These are phyloP conservation scores for Ceratocystis colombiana DNA, from an alignment of 2,329 filamentous ascomycete species.

Conservation along the genomic window DNA sequence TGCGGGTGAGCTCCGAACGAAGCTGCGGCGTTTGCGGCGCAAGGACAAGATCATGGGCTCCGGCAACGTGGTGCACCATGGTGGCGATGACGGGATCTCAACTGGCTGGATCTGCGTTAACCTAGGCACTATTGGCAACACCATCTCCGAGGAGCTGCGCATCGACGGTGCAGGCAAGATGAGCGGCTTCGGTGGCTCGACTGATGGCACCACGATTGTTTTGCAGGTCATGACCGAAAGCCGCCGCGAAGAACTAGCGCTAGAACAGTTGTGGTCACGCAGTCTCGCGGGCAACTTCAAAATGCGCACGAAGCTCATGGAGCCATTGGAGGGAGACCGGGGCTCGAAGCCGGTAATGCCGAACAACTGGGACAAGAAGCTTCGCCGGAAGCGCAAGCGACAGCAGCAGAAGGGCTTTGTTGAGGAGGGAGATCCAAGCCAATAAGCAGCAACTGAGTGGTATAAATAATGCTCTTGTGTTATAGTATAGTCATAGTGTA, in stretches of 20 bases:
- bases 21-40: slow-evolving; percentile 67
- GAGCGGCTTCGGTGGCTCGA: slow-evolving; percentile 59
- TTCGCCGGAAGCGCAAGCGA: slow-evolving; percentile 23
- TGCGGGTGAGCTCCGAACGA: slow-evolving; percentile 81
- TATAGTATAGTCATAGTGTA: slow-evolving; percentile 13
- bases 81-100: slow-evolving; percentile 71
- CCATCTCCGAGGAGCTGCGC: slow-evolving; percentile 37
- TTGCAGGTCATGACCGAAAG: slow-evolving; percentile 49
- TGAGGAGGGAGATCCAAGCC: not conserved
- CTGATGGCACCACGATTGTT: slow-evolving; percentile 43
- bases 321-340: slow-evolving; percentile 10
- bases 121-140: slow-evolving; percentile 57
- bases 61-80: slow-evolving; percentile 53
- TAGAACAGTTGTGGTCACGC: slow-evolving; percentile 45
- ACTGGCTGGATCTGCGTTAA: slow-evolving; percentile 97
- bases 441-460: not conserved
- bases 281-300: slow-evolving; percentile 32
- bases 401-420: slow-evolving; percentile 19
- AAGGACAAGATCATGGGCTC: slow-evolving; percentile 71
- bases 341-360: slow-evolving; percentile 12
- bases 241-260: slow-evolving; percentile 42
- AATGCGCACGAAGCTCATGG: slow-evolving; percentile 28
- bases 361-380: slow-evolving; percentile 24
- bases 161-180: slow-evolving; percentile 47
- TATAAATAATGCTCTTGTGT: not conserved